Base-by-base conservation (phyloP, 129 eudicot species). In the Flaveria sonorensis region DNA sequence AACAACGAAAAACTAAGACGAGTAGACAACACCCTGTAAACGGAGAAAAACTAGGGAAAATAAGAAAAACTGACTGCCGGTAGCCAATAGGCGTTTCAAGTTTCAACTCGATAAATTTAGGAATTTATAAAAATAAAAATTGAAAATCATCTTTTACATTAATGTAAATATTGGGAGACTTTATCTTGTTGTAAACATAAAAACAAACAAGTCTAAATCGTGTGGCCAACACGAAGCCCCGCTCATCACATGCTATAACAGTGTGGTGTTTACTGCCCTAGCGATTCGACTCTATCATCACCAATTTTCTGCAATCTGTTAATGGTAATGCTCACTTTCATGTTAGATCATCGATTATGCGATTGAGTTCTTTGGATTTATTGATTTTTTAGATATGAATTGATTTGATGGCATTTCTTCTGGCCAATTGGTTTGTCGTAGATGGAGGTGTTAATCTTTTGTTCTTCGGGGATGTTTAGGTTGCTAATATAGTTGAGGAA, bases 271-370 rank as follows among this genome's bases (percentile, higher is more conserved):
- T 64, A 52, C 74, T 72, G 78, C 69, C 66, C 61, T 65, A 66
- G 21, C 78, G 64, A 77, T 23, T 53, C 26, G 12, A 1, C 26
- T 26, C 40, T 32, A 19, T 68, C 11, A n/a, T 78, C 77, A 10
- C 46, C 55, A 11, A 23, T 18, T 64, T 43, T 18, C 59, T 52
- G 7, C 14, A 52, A 50, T 73, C 68, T 40, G 77, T 79, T 80
- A 16, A 80, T 73, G 83, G 73, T 79, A 79, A 62, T 63, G 40
- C 66, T 36, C 39, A 66, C 7, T 76, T 76, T 36, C 66, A 66
- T 65, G 50, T 43, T 60, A 48, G 21, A 24, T 60, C 43, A 28
- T 66, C 24, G 1, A 48, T 71, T 36, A 70, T 43, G 6, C 36
- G 21, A 5, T 21, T 52, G 28, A 64, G 69, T 45, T 72, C 10